phyloP scores from a whole-genome alignment of 305 asterid species.

The Fraxinus floribunda region DNA sequence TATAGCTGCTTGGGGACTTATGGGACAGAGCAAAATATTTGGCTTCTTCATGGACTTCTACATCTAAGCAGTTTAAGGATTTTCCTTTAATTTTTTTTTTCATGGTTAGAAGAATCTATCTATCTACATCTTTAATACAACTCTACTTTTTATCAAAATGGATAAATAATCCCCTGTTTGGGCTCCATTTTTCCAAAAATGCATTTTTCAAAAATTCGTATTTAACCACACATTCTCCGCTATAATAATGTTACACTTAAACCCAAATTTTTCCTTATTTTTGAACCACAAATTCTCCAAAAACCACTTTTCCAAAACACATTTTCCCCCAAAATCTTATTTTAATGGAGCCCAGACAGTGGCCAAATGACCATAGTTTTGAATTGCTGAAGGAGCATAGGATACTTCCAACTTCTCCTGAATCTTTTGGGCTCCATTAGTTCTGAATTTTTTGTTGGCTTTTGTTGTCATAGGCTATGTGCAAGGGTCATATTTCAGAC shows the following conservation, averaged over 20 bases:
- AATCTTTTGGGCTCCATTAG: neutral
- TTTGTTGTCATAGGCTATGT: neutral
- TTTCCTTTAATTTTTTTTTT: neutral
- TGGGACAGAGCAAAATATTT: neutral
- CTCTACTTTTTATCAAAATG: neutral
- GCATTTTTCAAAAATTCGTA: too few species aligned
- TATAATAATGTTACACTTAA: too few species aligned
- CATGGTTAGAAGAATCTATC: neutral
- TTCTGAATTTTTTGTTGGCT: neutral
- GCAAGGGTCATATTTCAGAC: neutral
- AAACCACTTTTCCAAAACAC: too few species aligned
- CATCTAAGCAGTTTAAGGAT: neutral
- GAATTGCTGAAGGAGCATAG: neutral
- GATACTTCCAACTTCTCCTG: neutral
- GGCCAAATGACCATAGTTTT: neutral
- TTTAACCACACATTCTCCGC: too few species aligned
- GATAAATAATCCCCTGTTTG: neutral
- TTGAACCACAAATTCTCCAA: too few species aligned
- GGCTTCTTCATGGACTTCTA: neutral
- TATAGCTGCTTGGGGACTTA: neutral
- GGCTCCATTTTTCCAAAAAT: too few species aligned
- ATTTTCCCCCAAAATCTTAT: too few species aligned
- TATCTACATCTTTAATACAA: neutral
- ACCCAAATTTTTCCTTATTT: too few species aligned
- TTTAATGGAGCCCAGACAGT: too few species aligned